Percentiles rank a stretch among this genome's conserved stretches.
phyloP scores from a whole-genome alignment of 1,284 basidiomycete species.

The Cutaneotrichosporon sp. region DNA sequence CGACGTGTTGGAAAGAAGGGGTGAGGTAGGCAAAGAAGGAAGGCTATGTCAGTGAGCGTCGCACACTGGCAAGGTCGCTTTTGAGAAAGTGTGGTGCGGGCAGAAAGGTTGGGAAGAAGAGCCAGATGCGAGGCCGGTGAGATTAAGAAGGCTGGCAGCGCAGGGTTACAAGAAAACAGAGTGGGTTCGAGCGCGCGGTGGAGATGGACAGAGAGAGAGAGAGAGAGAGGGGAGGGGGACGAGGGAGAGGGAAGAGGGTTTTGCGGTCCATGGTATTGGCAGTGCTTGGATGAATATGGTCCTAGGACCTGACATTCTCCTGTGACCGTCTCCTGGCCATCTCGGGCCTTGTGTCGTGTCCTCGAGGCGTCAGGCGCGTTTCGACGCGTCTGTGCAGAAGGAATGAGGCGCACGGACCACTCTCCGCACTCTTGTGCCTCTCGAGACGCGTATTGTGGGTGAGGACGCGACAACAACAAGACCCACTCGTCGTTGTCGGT shows the following conservation, averaged over 20 bases:
- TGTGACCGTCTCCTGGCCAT: neutral
- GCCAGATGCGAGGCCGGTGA: constrained; percentile 6
- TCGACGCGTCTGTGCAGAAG: neutral
- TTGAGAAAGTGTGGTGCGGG: neutral
- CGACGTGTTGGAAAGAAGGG: constrained; percentile 12
- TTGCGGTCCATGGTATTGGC: neutral
- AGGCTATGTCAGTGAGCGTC: constrained; percentile 37
- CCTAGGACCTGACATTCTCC: neutral
- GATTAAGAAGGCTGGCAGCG: neutral
- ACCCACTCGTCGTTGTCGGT: neutral
- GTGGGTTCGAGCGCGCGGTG: constrained; percentile 1
- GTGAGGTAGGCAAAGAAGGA: constrained; percentile 33
- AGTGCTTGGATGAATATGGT: neutral
- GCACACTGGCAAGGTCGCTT: constrained; percentile 5
- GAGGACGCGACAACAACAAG: neutral
- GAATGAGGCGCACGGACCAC: neutral
- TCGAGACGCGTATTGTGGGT: neutral
- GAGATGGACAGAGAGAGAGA: neutral
- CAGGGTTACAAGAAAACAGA: neutral
- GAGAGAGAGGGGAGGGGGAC: neutral
- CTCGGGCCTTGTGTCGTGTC: neutral
- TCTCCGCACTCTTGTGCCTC: neutral
- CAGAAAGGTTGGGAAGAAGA: constrained; percentile 15
- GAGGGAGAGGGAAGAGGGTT: neutral
- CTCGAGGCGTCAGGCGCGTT: neutral